phyloP scores from a whole-genome alignment of 2,329 filamentous ascomycete species.

The Blastomyces parvus region DNA sequence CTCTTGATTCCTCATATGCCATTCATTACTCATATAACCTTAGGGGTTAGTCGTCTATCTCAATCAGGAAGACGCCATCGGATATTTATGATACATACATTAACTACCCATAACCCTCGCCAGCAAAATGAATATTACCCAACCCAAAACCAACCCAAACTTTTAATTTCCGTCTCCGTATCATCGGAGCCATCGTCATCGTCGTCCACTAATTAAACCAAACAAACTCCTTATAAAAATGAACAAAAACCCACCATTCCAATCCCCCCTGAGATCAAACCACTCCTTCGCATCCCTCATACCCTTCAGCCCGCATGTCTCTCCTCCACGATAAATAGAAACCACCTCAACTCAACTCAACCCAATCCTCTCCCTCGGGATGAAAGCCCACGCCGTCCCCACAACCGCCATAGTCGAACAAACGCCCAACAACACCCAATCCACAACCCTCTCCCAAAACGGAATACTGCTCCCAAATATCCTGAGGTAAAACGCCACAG shows the following conservation, averaged over 20 bases:
- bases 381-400: conserved; percentile 78
- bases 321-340: not conserved
- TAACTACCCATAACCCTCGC: not conserved
- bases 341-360: not conserved
- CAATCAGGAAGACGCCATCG: not conserved
- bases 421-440: conserved; percentile 59
- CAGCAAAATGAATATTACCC: not conserved
- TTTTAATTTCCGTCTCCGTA: not conserved
- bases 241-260: not conserved
- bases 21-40: not conserved
- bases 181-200: not conserved
- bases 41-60: not conserved
- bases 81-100: not conserved
- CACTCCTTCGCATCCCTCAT: not conserved
- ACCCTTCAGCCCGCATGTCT: too few relatives aligned
- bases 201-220: not conserved
- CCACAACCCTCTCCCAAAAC: conserved; percentile 52
- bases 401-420: conserved; percentile 62
- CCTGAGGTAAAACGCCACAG: conserved; percentile 80
- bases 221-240: not conserved
- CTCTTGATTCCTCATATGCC: not conserved
- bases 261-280: not conserved
- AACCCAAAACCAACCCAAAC: not conserved
- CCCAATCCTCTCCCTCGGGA: conserved; percentile 52
- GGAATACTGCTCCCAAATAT: conserved; percentile 69